phyloP scores from a whole-genome alignment of 1,139 yeast genomes.

The Saccharomyces hybrid region DNA sequence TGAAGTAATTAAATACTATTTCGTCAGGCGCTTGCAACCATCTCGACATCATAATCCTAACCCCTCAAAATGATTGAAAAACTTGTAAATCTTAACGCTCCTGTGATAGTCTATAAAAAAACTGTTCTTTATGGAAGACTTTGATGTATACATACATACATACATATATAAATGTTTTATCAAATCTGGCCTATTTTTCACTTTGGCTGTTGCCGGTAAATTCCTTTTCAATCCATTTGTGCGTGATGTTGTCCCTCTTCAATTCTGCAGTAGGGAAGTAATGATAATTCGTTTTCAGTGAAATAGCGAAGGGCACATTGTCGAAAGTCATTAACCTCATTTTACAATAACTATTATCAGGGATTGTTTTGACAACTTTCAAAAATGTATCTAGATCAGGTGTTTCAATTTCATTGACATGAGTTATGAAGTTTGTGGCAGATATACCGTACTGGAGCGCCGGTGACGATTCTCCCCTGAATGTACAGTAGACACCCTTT shows the following conservation, averaged over 20 bases:
- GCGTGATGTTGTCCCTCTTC: conserved; percentile 38
- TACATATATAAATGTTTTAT: conserved; percentile 1
- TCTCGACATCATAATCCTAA: background rate
- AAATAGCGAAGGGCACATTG: conserved; percentile 75
- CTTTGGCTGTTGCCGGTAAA: conserved; percentile 16
- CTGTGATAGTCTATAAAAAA: background rate
- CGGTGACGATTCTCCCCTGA: conserved; percentile 73
- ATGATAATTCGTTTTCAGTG: conserved; percentile 82
- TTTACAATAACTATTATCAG: conserved; percentile 76
- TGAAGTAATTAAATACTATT: background rate
- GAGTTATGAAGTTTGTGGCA: conserved; percentile 79
- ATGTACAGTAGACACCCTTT: conserved; percentile 73
- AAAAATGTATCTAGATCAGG: conserved; percentile 61
- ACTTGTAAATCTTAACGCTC: background rate
- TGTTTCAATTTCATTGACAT: conserved; percentile 72
- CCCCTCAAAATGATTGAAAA: background rate
- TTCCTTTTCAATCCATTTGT: conserved; percentile 48
- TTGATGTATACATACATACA: background rate
- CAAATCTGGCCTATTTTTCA: conserved; percentile 6
- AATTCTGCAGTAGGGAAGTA: conserved; percentile 81
- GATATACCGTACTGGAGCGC: conserved; percentile 78
- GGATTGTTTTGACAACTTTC: conserved; percentile 53
- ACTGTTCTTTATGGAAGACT: background rate
- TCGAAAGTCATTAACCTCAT: conserved; percentile 78
- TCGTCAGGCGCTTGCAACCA: background rate